Conservation (phyloP, 1,284 basidiomycete species). For the Rhodofomes roseus region DNA sequence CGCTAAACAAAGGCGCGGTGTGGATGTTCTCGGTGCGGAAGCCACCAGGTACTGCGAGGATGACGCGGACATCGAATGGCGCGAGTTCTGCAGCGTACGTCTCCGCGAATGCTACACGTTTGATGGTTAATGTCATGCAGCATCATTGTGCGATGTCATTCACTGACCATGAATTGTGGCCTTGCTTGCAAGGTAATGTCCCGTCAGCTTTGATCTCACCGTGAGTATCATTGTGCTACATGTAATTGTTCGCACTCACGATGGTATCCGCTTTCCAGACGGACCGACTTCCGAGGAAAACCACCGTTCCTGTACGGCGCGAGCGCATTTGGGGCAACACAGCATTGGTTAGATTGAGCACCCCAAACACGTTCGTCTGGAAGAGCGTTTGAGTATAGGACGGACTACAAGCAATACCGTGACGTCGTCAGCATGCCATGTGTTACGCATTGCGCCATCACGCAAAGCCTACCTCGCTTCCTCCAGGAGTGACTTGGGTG, state of each 20-base stretch:
- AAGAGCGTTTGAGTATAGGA: conserved; percentile 21
- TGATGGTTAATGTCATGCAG: not conserved
- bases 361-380: conserved; percentile 35
- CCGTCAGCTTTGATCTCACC: not conserved
- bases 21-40: conserved; percentile 31
- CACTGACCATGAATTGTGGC: not conserved
- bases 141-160: not conserved
- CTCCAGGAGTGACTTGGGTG: conserved; percentile 31
- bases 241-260: conserved; percentile 29
- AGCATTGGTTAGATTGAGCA: conserved; percentile 32
- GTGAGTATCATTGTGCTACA: not conserved
- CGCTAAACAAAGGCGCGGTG: conserved; percentile 22
- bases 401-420: not conserved
- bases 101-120: conserved; percentile 27
- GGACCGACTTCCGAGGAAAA: conserved; percentile 32
- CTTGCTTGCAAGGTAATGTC: not conserved
- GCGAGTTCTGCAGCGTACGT: conserved; percentile 30
- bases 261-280: conserved; percentile 36
- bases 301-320: conserved; percentile 27
- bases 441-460: too few species aligned
- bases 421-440: too few species aligned
- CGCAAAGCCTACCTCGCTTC: conserved; percentile 28
- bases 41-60: conserved; percentile 30
- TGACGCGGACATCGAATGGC: conserved; percentile 32
- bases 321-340: conserved; percentile 32